These are phyloP conservation scores for Phytophthora multivora DNA, from an alignment of 352 stramenopile species.

Conservation along the genomic window DNA sequence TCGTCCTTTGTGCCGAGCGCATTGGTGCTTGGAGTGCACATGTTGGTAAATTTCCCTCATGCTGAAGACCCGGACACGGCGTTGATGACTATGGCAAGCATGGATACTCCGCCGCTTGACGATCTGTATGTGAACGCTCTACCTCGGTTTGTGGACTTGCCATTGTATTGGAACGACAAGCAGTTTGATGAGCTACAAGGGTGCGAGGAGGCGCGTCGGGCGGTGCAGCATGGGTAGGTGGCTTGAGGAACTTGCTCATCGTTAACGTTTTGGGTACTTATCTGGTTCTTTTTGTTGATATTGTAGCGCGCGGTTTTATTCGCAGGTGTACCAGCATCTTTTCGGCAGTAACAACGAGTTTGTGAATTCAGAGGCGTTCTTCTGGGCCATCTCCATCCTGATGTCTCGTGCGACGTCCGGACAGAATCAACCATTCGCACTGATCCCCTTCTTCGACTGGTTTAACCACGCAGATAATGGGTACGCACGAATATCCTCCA, in stretches of 20 bases:
- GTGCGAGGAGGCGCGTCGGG: slow-evolving; percentile 59
- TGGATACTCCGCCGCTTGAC: slow-evolving; percentile 32
- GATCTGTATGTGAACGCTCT: slow-evolving; percentile 68
- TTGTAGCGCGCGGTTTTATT: slow-evolving; percentile 64
- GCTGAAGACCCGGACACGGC: slow-evolving; percentile 25
- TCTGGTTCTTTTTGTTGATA: background rate
- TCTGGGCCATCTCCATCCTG: slow-evolving; percentile 82
- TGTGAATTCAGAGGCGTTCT: slow-evolving; percentile 66
- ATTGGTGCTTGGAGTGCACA: slow-evolving; percentile 67
- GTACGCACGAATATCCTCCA: slow-evolving; percentile 28
- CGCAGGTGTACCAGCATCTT: slow-evolving; percentile 70
- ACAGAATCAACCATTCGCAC: slow-evolving; percentile 72
- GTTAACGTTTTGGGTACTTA: background rate
- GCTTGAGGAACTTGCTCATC: background rate
- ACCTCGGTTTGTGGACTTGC: slow-evolving; percentile 61
- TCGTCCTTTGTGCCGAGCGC: slow-evolving; percentile 68
- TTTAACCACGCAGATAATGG: slow-evolving; percentile 77
- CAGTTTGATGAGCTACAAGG: slow-evolving; percentile 68
- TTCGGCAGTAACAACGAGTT: slow-evolving; percentile 63
- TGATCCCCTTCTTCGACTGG: slow-evolving; percentile 89
- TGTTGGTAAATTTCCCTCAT: slow-evolving; percentile 63
- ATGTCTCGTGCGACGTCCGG: slow-evolving; percentile 84
- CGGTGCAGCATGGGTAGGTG: slow-evolving; percentile 66
- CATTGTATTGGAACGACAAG: slow-evolving; percentile 68
- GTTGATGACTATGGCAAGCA: slow-evolving; percentile 20